Base-by-base conservation (phyloP, 2,329 filamentous ascomycete genomes). In the Akanthomyces uredinophilus region DNA sequence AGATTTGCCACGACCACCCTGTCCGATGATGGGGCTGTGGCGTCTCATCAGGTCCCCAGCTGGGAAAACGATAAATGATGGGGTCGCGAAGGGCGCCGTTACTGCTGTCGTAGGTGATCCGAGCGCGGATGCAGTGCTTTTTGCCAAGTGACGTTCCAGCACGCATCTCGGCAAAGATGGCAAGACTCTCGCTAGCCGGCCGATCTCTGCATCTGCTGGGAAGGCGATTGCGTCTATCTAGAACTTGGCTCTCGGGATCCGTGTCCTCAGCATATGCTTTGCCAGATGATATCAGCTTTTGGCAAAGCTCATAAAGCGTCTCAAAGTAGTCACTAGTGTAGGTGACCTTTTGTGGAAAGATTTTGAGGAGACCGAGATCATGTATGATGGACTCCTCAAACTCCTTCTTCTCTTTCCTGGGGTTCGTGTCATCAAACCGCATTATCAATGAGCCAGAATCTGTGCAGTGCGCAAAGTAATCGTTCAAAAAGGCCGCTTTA, bases 241-340 rank as follows among this genome's bases (percentile, higher is more conserved):
- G 85, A 90, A 97, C 96, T 50, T 27, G 89, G 89, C 87, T 88
- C 78, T 96, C 91, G 73, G 92, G 91, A 58, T 92, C 86, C 1
- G 95, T 98, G 70, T 98, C 92, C 72, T 99, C 95, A 62, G 94
- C 92, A 69, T 97, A 99, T 6, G 94, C 95, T 65, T 92, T 85
- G 2, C 94, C 94, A 65, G 89, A 85, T 72, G 89, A 89, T 77
- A 99, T 94, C 72, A 97, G 87, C 70, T 83, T 68, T 96, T 80
- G 72, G 89, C 91, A 73, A 89, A 89, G 50, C 56, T 96, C 87
- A 77, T 96, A 96, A 14, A 99, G 84, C 73, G 92, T 83, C 70
- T 97, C 86, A 74, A 99, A 97, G 81, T 96, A 96, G 79, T 99
- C 93, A 70, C 91, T 96, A 3, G 95, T 97, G 79, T 94, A 96